Evolutionary conservation across 768 basidiomycete species (phyloP).

Genomic region (Hygrophorus russula): DNA sequence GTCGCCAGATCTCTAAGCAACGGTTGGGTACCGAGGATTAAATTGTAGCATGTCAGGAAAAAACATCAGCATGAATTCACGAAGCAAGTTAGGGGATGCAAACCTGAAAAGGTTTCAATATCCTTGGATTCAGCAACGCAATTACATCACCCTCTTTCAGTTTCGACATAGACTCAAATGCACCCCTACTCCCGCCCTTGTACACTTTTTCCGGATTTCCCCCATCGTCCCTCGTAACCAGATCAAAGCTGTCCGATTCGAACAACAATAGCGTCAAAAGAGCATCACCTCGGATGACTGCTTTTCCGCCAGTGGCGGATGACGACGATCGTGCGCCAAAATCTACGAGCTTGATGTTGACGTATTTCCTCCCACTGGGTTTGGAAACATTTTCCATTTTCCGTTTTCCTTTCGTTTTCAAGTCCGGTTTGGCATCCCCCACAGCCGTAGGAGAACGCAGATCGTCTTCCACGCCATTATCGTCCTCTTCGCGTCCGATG

Average conservation of each 20-base stretch:
- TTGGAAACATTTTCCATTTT: conserved; percentile 22
- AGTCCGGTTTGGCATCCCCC: no score
- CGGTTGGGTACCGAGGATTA: background rate
- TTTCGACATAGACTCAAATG: conserved; percentile 82
- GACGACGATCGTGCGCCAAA: conserved; percentile 56
- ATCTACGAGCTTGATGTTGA: conserved; percentile 77
- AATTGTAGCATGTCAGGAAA: background rate
- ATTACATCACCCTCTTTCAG: conserved; percentile 84
- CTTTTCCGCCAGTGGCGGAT: conserved; percentile 40
- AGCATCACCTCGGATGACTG: conserved; percentile 69
- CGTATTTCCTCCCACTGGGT: conserved; percentile 63
- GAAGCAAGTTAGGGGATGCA: conserved; percentile 9
- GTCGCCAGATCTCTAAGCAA: conserved; percentile 36
- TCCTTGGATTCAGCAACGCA: conserved; percentile 77
- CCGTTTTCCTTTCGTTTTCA: conserved; percentile 23
- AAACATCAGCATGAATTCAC: background rate
- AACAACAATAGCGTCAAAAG: conserved; percentile 77
- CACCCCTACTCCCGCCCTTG: conserved; percentile 84
- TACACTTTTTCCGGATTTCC: conserved; percentile 53
- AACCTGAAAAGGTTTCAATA: conserved; percentile 82
- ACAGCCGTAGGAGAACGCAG: background rate
- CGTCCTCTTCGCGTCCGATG: conserved; percentile 35
- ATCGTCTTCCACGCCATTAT: conserved; percentile 19
- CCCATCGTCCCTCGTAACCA: conserved; percentile 39
- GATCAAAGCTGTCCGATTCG: conserved; percentile 68